A percentile compares a stretch with the other conserved stretches of the same genome.
Evolutionary conservation across 2,329 filamentous ascomycete species (phyloP).

Genomic region (Catunica adiposa): DNA sequence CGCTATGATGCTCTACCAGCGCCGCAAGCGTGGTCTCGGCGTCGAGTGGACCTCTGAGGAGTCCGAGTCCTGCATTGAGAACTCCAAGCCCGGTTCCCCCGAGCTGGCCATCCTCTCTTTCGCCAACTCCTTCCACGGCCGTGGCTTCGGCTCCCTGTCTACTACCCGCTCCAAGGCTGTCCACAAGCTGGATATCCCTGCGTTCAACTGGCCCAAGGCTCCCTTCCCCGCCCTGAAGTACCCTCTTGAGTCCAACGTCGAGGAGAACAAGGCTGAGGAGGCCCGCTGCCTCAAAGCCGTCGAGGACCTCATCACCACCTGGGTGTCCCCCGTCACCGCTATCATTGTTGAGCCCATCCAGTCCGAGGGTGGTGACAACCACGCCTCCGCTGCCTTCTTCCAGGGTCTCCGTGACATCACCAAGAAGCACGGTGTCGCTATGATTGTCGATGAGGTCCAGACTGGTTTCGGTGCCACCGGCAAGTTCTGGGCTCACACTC

Average conservation of each 20-base stretch:
- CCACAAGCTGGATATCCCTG: constrained; percentile 87
- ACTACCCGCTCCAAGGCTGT: constrained; percentile 87
- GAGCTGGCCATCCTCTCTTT: constrained; percentile 74
- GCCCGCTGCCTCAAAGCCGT: constrained; percentile 66
- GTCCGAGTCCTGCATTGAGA: constrained; percentile 59
- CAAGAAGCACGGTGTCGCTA: constrained; percentile 56
- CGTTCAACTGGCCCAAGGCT: constrained; percentile 88
- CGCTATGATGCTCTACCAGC: constrained; percentile 73
- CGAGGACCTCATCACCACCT: constrained; percentile 64
- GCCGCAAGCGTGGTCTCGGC: constrained; percentile 66
- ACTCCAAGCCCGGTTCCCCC: constrained; percentile 60
- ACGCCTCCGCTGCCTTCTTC: constrained; percentile 80
- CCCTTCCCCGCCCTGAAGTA: constrained; percentile 77
- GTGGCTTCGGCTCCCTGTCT: constrained; percentile 71
- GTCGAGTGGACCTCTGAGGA: constrained; percentile 71
- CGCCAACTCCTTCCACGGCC: constrained; percentile 77
- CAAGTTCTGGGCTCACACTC: constrained; percentile 93
- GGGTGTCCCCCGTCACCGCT: constrained; percentile 63
- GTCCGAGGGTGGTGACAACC: constrained; percentile 89
- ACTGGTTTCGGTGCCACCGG: constrained; percentile 79
- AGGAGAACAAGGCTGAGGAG: constrained; percentile 71
- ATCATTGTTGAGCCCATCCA: constrained; percentile 82
- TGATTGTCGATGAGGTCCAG: constrained; percentile 91
- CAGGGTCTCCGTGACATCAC: constrained; percentile 65
- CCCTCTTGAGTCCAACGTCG: constrained; percentile 61